Base-by-base conservation (phyloP, 495 filamentous ascomycete species). In the Penicillium goetzii region DNA sequence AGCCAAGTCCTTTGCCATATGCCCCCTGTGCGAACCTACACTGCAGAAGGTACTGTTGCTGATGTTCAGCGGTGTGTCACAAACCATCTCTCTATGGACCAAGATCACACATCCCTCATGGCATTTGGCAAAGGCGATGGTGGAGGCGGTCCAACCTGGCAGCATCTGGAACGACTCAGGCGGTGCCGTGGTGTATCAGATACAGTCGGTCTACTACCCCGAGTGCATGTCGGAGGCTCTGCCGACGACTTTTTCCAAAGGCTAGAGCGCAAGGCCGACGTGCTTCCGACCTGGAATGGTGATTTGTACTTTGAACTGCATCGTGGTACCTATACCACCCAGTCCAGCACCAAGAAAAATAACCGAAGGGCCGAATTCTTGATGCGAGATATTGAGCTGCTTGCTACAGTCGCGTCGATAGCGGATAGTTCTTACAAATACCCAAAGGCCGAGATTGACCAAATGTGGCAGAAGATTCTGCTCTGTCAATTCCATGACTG, bases 401-500 rank as follows among this genome's bases (percentile, higher is more conserved):
- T 97, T n/a, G 90, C 94, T 11, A 93, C 95, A 0, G 72, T 96
- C 52, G 92, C 93, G 1, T 93, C 89, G 10, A 69, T 97, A 50
- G 74, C 74, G 21, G 76, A 78, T 15, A 54, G 47, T 1, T 60
- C 64, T 1, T 98, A 97, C 76, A 86, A 87, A 63, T 99, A 98
- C 71, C 95, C 95, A 1, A 99, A 97, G 77, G 83, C 89, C 68
- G 84, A 92, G n/a, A 86, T 99, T 53, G 95, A 98, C 70, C 82
- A 88, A 54, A 92, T 99, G 87, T 99, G 95, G 95, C 93, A 99
- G 76, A 81, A 77, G 28, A 81, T 87, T 0, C 83, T 96, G 12
- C 85, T 97, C n/a, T 97, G 93, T 68, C 95, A 99, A 68, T 98
- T 98, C 80, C 95, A 99, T 69, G 95, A 99, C 73, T 97, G 94